These are phyloP conservation scores for Cadophora gregata DNA, from an alignment of 2,329 filamentous ascomycete species.

Conservation along the genomic window DNA sequence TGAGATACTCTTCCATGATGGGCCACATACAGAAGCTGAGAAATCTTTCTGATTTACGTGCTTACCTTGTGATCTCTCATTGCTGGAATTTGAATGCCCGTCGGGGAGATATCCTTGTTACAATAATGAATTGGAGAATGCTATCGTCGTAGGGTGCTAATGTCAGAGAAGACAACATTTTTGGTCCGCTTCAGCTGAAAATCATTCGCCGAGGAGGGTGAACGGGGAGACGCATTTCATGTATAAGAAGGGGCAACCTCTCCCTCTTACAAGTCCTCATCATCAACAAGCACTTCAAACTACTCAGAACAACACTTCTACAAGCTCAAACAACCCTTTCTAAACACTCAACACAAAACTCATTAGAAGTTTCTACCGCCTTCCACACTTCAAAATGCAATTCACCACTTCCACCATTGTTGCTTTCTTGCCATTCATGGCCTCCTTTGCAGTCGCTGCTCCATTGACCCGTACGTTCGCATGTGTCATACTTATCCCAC, in stretches of 20 bases:
- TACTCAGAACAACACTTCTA: not conserved
- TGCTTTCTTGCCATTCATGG: conserved; percentile 11
- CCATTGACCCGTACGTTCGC: not conserved
- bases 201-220: too few species aligned
- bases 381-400: conserved; percentile 9
- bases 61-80: not conserved
- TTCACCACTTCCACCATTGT: not conserved
- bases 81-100: not conserved
- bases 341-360: not conserved
- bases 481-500: not conserved
- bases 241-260: not conserved
- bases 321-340: not conserved
- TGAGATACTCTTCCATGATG: not conserved
- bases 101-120: not conserved
- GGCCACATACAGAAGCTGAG: not conserved
- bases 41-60: not conserved
- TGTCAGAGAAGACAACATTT: not conserved
- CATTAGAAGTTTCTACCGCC: not conserved
- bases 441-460: not conserved
- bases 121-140: not conserved
- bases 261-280: not conserved
- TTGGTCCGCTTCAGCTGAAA: not conserved
- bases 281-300: not conserved
- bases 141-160: not conserved
- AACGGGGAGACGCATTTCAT: not conserved